Conservation (phyloP, 225 moss, liverwort and hornwort genomes). For the Asterella californica region DNA sequence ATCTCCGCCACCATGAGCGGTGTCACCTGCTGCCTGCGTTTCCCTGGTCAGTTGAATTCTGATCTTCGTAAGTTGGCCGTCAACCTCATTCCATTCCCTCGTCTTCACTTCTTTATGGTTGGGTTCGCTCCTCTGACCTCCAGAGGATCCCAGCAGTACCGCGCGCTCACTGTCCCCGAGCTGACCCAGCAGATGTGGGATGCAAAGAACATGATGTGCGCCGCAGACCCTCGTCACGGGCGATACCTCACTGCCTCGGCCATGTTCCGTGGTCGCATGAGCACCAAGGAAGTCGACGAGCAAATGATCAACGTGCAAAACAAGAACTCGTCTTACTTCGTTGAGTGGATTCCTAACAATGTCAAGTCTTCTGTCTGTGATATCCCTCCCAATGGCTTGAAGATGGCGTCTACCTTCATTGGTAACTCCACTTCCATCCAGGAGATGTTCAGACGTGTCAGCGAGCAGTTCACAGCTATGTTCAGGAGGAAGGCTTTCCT, state of each 20-base stretch:
- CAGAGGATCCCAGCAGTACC: conserved; percentile 46
- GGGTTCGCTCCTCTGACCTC: conserved; percentile 50
- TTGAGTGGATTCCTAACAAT: conserved; percentile 51
- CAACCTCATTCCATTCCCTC: conserved; percentile 43
- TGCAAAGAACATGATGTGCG: conserved; percentile 53
- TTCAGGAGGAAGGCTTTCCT: conserved; percentile 50
- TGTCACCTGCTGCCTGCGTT: conserved; percentile 47
- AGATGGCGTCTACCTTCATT: conserved; percentile 49
- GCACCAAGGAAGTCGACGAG: conserved; percentile 48
- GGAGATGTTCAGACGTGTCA: conserved; percentile 52
- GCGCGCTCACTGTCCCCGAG: conserved; percentile 46
- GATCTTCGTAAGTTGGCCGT: conserved; percentile 48
- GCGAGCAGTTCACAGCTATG: conserved; percentile 52
- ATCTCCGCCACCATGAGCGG: conserved; percentile 49
- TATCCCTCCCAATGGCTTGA: conserved; percentile 41
- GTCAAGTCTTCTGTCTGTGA: conserved; percentile 48
- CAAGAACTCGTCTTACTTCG: conserved; percentile 48
- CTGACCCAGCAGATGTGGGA: conserved; percentile 55
- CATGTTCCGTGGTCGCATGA: conserved; percentile 50
- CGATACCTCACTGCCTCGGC: conserved; percentile 45
- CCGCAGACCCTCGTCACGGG: conserved; percentile 49
- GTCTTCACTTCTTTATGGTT: conserved; percentile 52
- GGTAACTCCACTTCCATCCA: conserved; percentile 51
- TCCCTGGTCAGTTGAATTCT: conserved; percentile 48
- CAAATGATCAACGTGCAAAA: conserved; percentile 54